Evolutionary conservation across 1,139 yeast species (phyloP).

Genomic region (Diutina siamensis): DNA sequence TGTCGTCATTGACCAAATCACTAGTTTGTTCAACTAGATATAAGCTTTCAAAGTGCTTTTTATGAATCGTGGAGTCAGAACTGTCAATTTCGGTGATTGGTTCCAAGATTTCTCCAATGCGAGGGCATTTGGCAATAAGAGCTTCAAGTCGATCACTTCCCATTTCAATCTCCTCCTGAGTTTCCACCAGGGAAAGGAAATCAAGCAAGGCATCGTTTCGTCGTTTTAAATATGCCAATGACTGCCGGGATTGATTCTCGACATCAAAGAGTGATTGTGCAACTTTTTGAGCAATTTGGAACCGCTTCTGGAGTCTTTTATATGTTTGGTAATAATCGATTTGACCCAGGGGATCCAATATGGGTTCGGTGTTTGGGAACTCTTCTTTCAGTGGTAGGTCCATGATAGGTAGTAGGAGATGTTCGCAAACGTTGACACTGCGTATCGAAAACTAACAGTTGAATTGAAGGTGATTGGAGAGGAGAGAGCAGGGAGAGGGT

Average conservation of each 20-base stretch:
- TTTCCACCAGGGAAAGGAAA: neutral
- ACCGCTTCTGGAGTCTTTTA: slow-evolving; percentile 5
- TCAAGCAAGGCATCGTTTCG: slow-evolving; percentile 4
- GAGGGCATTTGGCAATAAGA: neutral
- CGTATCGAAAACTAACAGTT: too few relatives aligned
- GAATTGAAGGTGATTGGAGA: too few relatives aligned
- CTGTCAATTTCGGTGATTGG: neutral
- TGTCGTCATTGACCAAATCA: slow-evolving; percentile 4
- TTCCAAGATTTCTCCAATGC: neutral
- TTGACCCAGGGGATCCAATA: neutral
- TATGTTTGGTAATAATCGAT: neutral
- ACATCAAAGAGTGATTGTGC: neutral
- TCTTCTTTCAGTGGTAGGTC: slow-evolving; percentile 2
- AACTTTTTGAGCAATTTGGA: neutral
- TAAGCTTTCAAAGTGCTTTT: neutral
- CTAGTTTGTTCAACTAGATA: neutral
- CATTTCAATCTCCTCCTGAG: neutral
- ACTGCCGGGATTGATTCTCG: neutral
- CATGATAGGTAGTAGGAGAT: too few relatives aligned
- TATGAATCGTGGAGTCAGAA: neutral
- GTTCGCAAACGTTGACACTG: too few relatives aligned
- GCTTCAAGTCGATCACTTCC: neutral
- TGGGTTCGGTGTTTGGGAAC: neutral
- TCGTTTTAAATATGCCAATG: slow-evolving; percentile 1
- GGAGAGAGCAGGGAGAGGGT: too few relatives aligned